phyloP scores from a whole-genome alignment of 2,329 filamentous ascomycete genomes.

The Hymenoscyphus fraxineus region DNA sequence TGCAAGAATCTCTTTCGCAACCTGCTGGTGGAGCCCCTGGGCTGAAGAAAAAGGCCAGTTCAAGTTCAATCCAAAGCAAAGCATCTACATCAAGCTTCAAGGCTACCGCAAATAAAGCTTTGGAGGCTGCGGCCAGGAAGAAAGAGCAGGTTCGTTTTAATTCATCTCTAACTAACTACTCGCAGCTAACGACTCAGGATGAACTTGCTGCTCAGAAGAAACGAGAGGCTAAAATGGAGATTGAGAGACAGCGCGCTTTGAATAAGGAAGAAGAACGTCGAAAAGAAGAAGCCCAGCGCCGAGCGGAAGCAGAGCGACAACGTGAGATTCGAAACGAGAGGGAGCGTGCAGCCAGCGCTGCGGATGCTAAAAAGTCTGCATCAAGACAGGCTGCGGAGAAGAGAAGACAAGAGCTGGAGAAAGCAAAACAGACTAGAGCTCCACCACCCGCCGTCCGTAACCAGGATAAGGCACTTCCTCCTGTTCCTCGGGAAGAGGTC shows the following conservation, averaged over 20 bases:
- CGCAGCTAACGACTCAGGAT: constrained; percentile 45
- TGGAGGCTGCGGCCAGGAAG: constrained; percentile 74
- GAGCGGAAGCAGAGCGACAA: constrained; percentile 55
- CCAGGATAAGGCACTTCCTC: constrained; percentile 33
- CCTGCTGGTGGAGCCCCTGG: constrained; percentile 38
- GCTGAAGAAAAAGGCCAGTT: constrained; percentile 61
- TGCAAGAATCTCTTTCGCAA: constrained; percentile 52
- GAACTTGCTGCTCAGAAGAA: constrained; percentile 76
- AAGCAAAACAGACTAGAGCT: constrained; percentile 60
- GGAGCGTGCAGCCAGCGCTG: constrained; percentile 37
- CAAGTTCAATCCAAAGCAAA: constrained; percentile 36
- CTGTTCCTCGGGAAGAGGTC: constrained; percentile 48
- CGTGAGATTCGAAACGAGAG: constrained; percentile 41
- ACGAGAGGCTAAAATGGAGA: constrained; percentile 74
- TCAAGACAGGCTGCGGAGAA: constrained; percentile 56
- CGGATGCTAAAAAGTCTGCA: constrained; percentile 63
- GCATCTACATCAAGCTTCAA: constrained; percentile 56
- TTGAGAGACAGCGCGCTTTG: constrained; percentile 71
- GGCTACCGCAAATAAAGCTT: constrained; percentile 63
- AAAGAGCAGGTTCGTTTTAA: constrained; percentile 60
- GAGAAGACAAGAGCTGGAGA: constrained; percentile 51
- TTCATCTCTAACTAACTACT: neutral
- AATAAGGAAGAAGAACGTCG: constrained; percentile 61
- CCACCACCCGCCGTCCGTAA: constrained; percentile 51
- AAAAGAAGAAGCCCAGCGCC: constrained; percentile 56